Evolutionary conservation across 2,329 filamentous ascomycete genomes (phyloP).

Genomic region (Incumbomyces lentus): DNA sequence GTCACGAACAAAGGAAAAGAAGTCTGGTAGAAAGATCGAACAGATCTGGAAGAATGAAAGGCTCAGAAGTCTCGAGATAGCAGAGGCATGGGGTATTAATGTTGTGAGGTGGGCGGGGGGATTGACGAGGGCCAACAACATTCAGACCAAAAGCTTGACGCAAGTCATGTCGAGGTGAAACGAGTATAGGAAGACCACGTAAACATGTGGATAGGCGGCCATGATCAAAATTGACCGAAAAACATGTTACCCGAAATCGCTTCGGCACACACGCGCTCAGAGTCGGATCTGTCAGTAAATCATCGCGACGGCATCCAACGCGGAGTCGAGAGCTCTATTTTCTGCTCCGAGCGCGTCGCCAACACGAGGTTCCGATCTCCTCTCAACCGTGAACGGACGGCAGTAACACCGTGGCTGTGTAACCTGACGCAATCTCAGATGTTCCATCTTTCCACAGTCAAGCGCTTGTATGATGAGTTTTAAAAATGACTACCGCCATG

Average conservation of each 20-base stretch:
- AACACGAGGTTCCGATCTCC: neutral
- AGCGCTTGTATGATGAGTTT: slow-evolving; percentile 4
- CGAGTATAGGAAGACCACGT: slow-evolving; percentile 7
- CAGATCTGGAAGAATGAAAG: slow-evolving; percentile 21
- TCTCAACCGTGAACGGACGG: neutral
- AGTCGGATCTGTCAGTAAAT: neutral
- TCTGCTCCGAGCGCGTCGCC: slow-evolving; percentile 4
- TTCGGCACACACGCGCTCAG: slow-evolving; percentile 2
- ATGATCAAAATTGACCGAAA: neutral
- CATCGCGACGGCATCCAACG: neutral
- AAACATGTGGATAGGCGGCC: slow-evolving; percentile 2
- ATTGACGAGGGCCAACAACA: slow-evolving; percentile 22
- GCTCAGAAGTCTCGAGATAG: slow-evolving; percentile 16
- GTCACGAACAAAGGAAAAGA: slow-evolving; percentile 15
- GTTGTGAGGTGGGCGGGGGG: slow-evolving; percentile 14
- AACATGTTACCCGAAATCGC: neutral
- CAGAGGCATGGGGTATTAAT: slow-evolving; percentile 19
- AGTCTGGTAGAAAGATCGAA: slow-evolving; percentile 10
- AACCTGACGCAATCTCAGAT: slow-evolving; percentile 3
- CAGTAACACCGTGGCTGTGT: neutral
- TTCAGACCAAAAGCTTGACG: slow-evolving; percentile 11
- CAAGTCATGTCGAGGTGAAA: slow-evolving; percentile 14
- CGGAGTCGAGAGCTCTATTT: slow-evolving; percentile 3
- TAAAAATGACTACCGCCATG: slow-evolving; percentile 3
- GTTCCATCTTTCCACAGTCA: neutral